Base-by-base conservation (phyloP, 2,329 filamentous ascomycete species). In the Triangularia verruculosa region DNA sequence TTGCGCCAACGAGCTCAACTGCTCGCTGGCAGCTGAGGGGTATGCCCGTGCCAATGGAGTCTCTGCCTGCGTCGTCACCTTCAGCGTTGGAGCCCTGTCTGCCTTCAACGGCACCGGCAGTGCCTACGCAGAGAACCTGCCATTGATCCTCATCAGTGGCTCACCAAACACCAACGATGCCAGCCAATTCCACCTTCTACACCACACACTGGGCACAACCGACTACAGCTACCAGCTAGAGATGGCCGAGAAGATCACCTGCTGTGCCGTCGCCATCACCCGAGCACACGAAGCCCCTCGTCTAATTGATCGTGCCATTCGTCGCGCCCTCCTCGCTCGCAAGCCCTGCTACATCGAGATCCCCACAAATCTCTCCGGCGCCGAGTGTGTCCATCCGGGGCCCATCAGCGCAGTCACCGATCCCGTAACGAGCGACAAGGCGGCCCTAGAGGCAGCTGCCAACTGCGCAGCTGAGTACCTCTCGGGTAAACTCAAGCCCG, bases 161-260 rank as follows among this genome's bases (percentile, higher is more conserved):
- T 66, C 64, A 17, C 70, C 70, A 52, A 72, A 72, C 64, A 72
- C 70, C 62, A 72, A 72, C 63, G 70, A 72, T 30, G 62, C 65
- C 53, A 59, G 68, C 62, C 65, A 71, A 55, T 68, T 68, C 62
- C 70, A 71, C 64, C 56, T 71, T 20, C 68, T 73, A 51, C 72
- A 74, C 66, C 72, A 74, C 61, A 74, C 72, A 12, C 66, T 73
- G 13, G 71, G 71, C 56, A 66, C 62, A 34, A 54, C 64, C 24
- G 69, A 73, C 66, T 72, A 70, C 64, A 70, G 55, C 22, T 74
- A 74, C 65, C 71, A 72, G 67, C 57, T 69, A 25, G 72, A 73
- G 66, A 74, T 74, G 72, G 71, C 72, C 61, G 67, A 70, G 61
- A 73, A 72, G 67, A 69, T 74, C 66, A 73, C 72, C 15, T 73